phyloP scores from a whole-genome alignment of 164 flowering plant genomes.

The Platanus orientalis region DNA sequence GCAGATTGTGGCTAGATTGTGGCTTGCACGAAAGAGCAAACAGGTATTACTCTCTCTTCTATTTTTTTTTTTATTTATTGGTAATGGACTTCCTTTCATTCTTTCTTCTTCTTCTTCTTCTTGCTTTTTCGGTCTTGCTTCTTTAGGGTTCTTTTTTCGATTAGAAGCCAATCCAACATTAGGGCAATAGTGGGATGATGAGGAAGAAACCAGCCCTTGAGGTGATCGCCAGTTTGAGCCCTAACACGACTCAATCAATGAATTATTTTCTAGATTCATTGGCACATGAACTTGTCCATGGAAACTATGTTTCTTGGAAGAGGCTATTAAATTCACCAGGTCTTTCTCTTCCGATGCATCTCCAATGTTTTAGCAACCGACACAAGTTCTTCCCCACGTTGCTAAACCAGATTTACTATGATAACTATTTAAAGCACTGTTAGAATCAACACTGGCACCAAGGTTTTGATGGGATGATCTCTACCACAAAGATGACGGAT shows the following conservation, averaged over 20 bases:
- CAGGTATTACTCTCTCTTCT: too few relatives aligned
- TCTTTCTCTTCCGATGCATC: constrained; percentile 88
- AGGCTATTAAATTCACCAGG: constrained; percentile 72
- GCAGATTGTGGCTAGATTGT: too few relatives aligned
- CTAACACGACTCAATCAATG: constrained; percentile 60
- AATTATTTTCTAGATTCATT: constrained; percentile 56
- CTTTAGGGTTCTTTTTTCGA: too few relatives aligned
- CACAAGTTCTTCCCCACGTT: constrained; percentile 38
- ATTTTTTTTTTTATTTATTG: too few relatives aligned
- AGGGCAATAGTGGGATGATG: constrained; percentile 53
- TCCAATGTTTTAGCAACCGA: constrained; percentile 40
- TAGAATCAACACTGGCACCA: constrained; percentile 30
- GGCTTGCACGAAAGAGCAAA: too few relatives aligned
- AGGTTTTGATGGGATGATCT: constrained; percentile 39
- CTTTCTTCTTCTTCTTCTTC: too few relatives aligned
- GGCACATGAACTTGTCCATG: constrained; percentile 63
- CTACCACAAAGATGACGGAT: constrained; percentile 42
- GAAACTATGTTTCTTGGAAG: constrained; percentile 55
- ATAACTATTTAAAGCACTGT: constrained; percentile 33
- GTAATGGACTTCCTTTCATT: too few relatives aligned
- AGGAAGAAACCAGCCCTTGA: constrained; percentile 56
- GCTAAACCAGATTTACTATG: constrained; percentile 29
- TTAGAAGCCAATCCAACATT: constrained; percentile 35
- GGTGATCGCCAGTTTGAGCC: constrained; percentile 57
- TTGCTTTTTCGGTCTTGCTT: too few relatives aligned